Evolutionary conservation across 2,329 filamentous ascomycete genomes (phyloP).

Genomic region (Arthrinium puccinioides): DNA sequence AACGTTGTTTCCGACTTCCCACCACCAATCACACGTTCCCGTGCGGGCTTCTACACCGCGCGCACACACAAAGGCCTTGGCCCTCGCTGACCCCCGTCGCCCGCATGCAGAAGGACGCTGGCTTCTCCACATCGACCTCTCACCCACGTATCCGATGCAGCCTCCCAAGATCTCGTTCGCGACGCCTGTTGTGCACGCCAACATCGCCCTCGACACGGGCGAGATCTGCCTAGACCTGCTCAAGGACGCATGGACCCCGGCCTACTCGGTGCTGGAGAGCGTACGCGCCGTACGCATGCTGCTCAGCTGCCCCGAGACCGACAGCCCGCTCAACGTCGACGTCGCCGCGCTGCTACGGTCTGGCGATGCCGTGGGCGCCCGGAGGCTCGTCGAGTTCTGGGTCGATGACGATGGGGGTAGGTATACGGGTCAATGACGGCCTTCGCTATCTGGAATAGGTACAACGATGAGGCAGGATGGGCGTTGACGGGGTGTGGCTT

Average conservation of each 20-base stretch:
- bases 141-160: constrained; percentile 67
- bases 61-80: background rate
- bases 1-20: no score
- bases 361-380: constrained; percentile 61
- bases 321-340: constrained; percentile 74
- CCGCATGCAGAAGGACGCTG: constrained; percentile 58
- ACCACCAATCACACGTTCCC: no score
- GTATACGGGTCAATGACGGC: constrained; percentile 31
- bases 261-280: constrained; percentile 72
- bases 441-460: no score
- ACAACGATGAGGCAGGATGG: no score
- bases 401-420: constrained; percentile 38
- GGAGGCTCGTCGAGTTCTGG: constrained; percentile 66
- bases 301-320: constrained; percentile 59
- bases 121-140: constrained; percentile 72
- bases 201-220: constrained; percentile 62
- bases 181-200: constrained; percentile 83
- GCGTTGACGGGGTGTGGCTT: no score
- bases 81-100: background rate
- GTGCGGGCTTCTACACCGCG: background rate
- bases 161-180: constrained; percentile 74
- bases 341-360: constrained; percentile 62
- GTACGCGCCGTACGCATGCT: constrained; percentile 67
- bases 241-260: constrained; percentile 71
- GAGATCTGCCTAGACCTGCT: constrained; percentile 93